These are phyloP conservation scores for Calonectria ilicicola DNA, from an alignment of 2,329 filamentous ascomycete genomes.

Conservation along the genomic window DNA sequence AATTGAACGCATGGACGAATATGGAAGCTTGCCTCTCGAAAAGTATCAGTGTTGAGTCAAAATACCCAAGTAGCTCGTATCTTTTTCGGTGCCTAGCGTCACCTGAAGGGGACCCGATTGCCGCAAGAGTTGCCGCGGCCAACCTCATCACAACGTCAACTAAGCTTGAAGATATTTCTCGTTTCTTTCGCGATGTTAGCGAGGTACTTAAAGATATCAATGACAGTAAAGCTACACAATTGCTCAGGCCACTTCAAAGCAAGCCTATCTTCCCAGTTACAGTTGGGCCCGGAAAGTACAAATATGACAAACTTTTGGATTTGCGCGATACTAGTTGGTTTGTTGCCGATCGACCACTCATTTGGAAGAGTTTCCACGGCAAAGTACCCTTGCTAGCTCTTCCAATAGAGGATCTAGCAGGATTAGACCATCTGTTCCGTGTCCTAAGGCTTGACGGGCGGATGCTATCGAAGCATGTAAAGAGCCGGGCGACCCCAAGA, in stretches of 20 bases:
- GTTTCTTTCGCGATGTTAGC: neutral
- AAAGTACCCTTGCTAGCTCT: neutral
- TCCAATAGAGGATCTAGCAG: neutral
- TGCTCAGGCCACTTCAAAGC: neutral
- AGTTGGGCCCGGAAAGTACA: neutral
- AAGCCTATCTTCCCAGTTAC: neutral
- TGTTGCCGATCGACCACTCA: neutral
- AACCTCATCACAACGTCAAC: neutral
- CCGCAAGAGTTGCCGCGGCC: neutral
- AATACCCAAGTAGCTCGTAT: neutral
- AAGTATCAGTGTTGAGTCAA: neutral
- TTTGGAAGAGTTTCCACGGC: neutral
- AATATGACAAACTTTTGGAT: neutral
- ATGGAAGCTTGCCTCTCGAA: neutral
- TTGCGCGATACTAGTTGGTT: neutral
- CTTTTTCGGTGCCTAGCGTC: neutral
- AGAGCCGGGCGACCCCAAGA: neutral
- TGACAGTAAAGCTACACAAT: neutral
- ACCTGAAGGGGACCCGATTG: neutral
- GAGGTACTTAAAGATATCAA: neutral
- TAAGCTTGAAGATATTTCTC: neutral
- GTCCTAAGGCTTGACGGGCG: neutral
- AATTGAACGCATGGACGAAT: neutral
- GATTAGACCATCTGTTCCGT: neutral
- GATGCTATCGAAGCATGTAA: neutral